Percentiles rank a stretch among this genome's conserved stretches.
Evolutionary conservation across 345 rosid species (phyloP).

Genomic region (Bruguiera parviflora): DNA sequence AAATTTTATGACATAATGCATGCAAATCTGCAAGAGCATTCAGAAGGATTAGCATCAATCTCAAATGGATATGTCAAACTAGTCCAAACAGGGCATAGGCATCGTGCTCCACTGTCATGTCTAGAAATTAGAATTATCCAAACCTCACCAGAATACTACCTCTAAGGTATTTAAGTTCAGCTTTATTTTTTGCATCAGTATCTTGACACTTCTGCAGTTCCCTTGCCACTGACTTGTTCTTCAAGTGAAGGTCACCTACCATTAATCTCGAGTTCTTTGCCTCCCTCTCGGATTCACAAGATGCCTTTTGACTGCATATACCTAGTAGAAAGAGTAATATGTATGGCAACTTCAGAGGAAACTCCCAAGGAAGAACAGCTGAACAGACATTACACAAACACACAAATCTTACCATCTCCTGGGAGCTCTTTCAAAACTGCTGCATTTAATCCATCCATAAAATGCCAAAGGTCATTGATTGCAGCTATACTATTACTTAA

Average conservation of each 20-base stretch:
- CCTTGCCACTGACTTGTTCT: slow-evolving; percentile 54
- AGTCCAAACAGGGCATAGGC: background rate
- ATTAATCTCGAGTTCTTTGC: slow-evolving; percentile 59
- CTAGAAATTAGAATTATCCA: background rate
- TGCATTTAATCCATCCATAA: slow-evolving; percentile 58
- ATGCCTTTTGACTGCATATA: slow-evolving; percentile 40
- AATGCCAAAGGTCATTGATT: slow-evolving; percentile 51
- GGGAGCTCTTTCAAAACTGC: slow-evolving; percentile 46
- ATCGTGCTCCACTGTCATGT: background rate
- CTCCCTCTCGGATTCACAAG: slow-evolving; percentile 48
- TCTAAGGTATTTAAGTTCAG: slow-evolving; percentile 57
- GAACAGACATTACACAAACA: background rate
- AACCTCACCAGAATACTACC: slow-evolving; percentile 39
- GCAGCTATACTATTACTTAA: slow-evolving; percentile 49
- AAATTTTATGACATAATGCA: background rate
- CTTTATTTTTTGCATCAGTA: slow-evolving; percentile 62
- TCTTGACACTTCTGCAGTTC: slow-evolving; percentile 62
- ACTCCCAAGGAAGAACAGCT: slow-evolving; percentile 12
- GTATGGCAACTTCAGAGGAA: slow-evolving; percentile 18
- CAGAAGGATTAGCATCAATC: background rate
- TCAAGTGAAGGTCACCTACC: slow-evolving; percentile 63
- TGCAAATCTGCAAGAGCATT: too few species aligned
- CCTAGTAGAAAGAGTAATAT: slow-evolving; percentile 45
- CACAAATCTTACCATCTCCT: slow-evolving; percentile 44
- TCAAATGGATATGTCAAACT: slow-evolving; percentile 1